phyloP scores from a whole-genome alignment of 257 asterid genomes.

The Solanum virginianum region DNA sequence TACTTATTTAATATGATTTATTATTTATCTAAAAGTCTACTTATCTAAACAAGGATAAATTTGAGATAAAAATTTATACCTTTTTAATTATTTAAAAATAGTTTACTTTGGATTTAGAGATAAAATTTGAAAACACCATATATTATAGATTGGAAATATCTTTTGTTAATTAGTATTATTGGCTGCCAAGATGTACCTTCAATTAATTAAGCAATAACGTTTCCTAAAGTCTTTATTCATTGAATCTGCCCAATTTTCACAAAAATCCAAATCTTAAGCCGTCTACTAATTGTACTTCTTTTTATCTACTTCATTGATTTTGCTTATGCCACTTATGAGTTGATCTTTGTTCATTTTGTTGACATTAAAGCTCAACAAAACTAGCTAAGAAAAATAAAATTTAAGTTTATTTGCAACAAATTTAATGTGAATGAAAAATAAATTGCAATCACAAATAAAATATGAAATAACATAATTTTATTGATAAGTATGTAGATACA shows the following conservation, averaged over 20 bases:
- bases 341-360: not conserved
- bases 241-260: not conserved
- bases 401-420: not conserved
- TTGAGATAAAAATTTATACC: not conserved
- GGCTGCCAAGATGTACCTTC: not conserved
- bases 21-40: too few species aligned
- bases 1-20: too few species aligned
- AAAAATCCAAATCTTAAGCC: not conserved
- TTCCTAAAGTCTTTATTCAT: not conserved
- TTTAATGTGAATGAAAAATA: too few species aligned
- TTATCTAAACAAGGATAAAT: too few species aligned
- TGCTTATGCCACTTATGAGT: not conserved
- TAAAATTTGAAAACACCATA: not conserved
- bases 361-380: not conserved
- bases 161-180: not conserved
- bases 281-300: not conserved
- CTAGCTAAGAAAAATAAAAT: not conserved
- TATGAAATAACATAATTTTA: too few species aligned
- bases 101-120: not conserved
- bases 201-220: not conserved
- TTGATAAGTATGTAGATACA: too few species aligned
- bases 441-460: too few species aligned
- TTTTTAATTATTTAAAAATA: not conserved
- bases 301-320: not conserved
- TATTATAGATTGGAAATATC: too few species aligned